Percentiles rank a stretch among this genome's conserved stretches.
Evolutionary conservation across 2,329 filamentous ascomycete species (phyloP).

Genomic region (Aspergillus quadricinctus): DNA sequence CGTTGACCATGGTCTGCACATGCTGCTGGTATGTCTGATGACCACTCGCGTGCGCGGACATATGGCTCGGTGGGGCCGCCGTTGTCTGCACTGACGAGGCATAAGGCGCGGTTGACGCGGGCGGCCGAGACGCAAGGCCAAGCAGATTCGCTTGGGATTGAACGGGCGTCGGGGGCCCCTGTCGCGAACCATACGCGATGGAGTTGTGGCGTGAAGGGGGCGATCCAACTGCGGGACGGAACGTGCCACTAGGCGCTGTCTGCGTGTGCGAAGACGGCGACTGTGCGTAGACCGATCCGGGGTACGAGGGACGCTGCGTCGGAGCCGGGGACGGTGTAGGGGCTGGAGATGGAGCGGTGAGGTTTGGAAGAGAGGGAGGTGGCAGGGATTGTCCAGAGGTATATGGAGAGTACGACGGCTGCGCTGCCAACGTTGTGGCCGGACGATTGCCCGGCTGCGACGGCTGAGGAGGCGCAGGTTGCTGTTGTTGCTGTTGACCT

Average conservation of each 20-base stretch:
- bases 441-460: slow-evolving; percentile 19
- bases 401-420: slow-evolving; percentile 29
- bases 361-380: slow-evolving; percentile 19
- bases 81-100: slow-evolving; percentile 22
- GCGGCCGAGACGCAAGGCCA: slow-evolving; percentile 26
- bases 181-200: slow-evolving; percentile 28
- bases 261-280: slow-evolving; percentile 22
- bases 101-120: slow-evolving; percentile 22
- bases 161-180: slow-evolving; percentile 27
- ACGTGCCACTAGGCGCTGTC: slow-evolving; percentile 20
- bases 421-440: slow-evolving; percentile 18
- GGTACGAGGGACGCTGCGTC: slow-evolving; percentile 28
- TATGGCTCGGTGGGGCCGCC: slow-evolving; percentile 16
- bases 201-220: slow-evolving; percentile 28
- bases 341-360: slow-evolving; percentile 30
- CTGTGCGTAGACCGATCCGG: slow-evolving; percentile 26
- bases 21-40: slow-evolving; percentile 35
- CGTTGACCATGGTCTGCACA: slow-evolving; percentile 35
- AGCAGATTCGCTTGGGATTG: slow-evolving; percentile 28
- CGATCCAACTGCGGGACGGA: slow-evolving; percentile 23
- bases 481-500: slow-evolving; percentile 28
- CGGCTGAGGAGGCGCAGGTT: slow-evolving; percentile 15
- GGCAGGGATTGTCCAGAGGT: slow-evolving; percentile 21
- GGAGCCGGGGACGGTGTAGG: slow-evolving; percentile 30
- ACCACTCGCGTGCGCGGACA: slow-evolving; percentile 14